A percentile compares a stretch with the other conserved stretches of the same genome.
phyloP scores from a whole-genome alignment of 169 alveolate species.

The Cystoisospora suis region DNA sequence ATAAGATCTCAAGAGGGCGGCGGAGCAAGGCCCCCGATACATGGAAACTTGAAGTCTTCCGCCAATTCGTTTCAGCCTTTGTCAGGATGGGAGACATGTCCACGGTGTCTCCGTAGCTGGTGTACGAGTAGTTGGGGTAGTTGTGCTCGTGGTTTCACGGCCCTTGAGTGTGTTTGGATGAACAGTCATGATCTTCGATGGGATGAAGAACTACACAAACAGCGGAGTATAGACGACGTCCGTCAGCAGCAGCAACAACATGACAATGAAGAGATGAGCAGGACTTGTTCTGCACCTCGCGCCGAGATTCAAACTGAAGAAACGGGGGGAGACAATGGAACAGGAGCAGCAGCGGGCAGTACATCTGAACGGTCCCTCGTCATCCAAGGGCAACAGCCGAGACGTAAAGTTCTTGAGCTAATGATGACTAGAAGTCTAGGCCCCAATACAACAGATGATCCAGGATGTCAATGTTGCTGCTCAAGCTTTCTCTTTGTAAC shows the following conservation, averaged over 20 bases:
- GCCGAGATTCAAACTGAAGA: not conserved
- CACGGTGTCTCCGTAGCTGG: slow-evolving; percentile 17
- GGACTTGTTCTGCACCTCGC: not conserved
- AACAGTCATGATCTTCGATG: slow-evolving; percentile 18
- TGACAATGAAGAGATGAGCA: too few species aligned
- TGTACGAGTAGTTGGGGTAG: not conserved
- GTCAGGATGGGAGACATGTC: not conserved
- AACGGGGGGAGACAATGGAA: not conserved
- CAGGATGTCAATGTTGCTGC: not conserved
- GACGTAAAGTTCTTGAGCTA: not conserved
- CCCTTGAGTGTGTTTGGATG: slow-evolving; percentile 26
- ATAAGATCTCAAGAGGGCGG: too few species aligned
- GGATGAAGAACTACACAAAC: not conserved
- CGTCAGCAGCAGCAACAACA: not conserved
- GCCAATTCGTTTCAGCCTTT: not conserved
- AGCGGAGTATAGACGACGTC: too few species aligned
- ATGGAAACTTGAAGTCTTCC: too few species aligned
- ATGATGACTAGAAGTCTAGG: not conserved
- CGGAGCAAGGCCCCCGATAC: too few species aligned
- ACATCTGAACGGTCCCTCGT: not conserved
- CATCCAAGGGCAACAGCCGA: not conserved
- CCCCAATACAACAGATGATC: not conserved
- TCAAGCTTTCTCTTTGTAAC: slow-evolving; percentile 40
- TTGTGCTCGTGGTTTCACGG: slow-evolving; percentile 39
- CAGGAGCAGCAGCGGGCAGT: not conserved